Conservation (phyloP, 768 basidiomycete species). For the Rhizopogon vesiculosus region DNA sequence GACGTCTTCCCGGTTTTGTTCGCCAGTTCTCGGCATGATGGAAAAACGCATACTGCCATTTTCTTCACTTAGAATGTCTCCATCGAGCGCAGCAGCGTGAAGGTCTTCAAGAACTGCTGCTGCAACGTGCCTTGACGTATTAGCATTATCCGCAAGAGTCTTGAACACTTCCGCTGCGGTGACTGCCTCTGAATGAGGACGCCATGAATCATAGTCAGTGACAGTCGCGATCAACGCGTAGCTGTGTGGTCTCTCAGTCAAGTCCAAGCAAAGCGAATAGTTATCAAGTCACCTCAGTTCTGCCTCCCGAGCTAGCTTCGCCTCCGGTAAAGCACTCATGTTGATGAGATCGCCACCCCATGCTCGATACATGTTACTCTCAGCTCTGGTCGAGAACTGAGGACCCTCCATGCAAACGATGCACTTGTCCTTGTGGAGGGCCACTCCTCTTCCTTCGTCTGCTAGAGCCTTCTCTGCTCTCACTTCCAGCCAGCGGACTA, state of each 20-base stretch:
- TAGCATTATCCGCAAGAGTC: constrained; percentile 81
- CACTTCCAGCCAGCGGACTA: constrained; percentile 62
- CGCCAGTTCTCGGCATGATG: constrained; percentile 68
- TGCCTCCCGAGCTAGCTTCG: constrained; percentile 95
- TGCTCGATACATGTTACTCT: constrained; percentile 88
- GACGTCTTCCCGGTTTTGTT: constrained; percentile 53
- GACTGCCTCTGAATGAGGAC: constrained; percentile 73
- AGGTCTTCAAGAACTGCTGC: constrained; percentile 67
- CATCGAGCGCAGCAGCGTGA: constrained; percentile 50
- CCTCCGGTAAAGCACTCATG: constrained; percentile 95
- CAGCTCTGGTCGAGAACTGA: constrained; percentile 97
- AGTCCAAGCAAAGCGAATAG: not conserved
- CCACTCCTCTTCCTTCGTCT: constrained; percentile 51
- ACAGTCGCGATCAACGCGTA: constrained; percentile 88
- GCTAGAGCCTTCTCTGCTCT: constrained; percentile 62
- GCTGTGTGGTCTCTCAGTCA: constrained; percentile 34
- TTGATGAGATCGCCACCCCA: constrained; percentile 96
- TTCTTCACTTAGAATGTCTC: constrained; percentile 60
- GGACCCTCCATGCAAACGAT: constrained; percentile 97
- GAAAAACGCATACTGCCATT: constrained; percentile 81
- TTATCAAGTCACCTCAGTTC: constrained; percentile 65
- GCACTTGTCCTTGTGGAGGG: constrained; percentile 77
- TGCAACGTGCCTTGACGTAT: constrained; percentile 76
- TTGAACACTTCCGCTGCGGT: constrained; percentile 90
- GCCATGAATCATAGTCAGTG: constrained; percentile 97